Base-by-base conservation (phyloP, 129 eudicot genomes). In the Escallonia herrerae region DNA sequence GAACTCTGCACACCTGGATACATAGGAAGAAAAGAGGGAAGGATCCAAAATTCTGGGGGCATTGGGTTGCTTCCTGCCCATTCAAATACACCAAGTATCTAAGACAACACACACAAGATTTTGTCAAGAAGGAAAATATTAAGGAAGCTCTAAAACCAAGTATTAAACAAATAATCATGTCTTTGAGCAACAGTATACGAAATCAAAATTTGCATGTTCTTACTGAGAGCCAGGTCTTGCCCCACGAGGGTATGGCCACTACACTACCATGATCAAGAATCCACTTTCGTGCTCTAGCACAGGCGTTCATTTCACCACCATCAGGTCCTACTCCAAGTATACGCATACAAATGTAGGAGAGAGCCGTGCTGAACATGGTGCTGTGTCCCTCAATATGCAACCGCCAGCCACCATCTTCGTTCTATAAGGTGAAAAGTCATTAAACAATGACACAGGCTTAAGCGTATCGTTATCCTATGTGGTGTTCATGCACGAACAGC, bases 401-500 rank as follows among this genome's bases (percentile, higher is more conserved):
- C 14, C 95, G 91, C 86, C 95, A 87, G 0, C 95, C 95, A 43
- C 91, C 91, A 47, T 87, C 95, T 73, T 84, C 79, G 54, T 87
- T 87, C 91, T 87, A 71, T 44, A 59, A 3, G 43, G 8, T 48
- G 11, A 7, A 4, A 50, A n/a, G n/a, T n/a, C n/a, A n/a, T n/a
- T n/a, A n/a, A n/a, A n/a, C n/a, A n/a, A n/a, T n/a, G n/a, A n/a
- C n/a, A n/a, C n/a, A n/a, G n/a, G n/a, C n/a, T n/a, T n/a, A n/a
- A n/a, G n/a, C n/a, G n/a, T n/a, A n/a, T n/a, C n/a, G n/a, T n/a
- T n/a, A n/a, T n/a, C n/a, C n/a, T n/a, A n/a, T n/a, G n/a, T n/a
- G n/a, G n/a, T n/a, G n/a, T n/a, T n/a, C n/a, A n/a, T n/a, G n/a
- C n/a, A n/a, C n/a, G n/a, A n/a, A n/a, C n/a, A n/a, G n/a, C n/a